Percentiles rank a stretch among this genome's conserved stretches.
Evolutionary conservation across 1,284 basidiomycete species (phyloP).

Genomic region (Melampsora americana): DNA sequence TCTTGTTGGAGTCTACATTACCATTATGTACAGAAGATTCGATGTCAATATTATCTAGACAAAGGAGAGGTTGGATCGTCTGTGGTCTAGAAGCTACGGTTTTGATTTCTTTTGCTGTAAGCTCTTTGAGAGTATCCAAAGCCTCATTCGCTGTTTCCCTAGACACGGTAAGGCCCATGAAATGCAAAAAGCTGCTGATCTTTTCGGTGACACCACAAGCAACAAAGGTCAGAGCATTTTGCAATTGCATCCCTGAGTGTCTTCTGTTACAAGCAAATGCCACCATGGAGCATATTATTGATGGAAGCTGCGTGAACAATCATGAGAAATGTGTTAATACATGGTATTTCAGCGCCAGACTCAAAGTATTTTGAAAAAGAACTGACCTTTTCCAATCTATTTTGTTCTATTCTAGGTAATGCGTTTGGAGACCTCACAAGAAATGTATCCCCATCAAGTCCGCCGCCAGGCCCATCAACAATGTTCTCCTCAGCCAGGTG

Average conservation of each 20-base stretch:
- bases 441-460: background rate
- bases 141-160: slow-evolving; percentile 1
- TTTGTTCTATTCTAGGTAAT: background rate
- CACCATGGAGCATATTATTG: background rate
- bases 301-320: background rate
- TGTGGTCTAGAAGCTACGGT: background rate
- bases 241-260: background rate
- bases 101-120: background rate
- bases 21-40: slow-evolving; percentile 3
- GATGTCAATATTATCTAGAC: slow-evolving; percentile 21
- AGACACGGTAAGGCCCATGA: slow-evolving; percentile 1
- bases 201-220: slow-evolving; percentile 19
- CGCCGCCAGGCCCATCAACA: background rate
- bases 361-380: background rate
- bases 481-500: background rate
- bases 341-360: background rate
- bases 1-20: background rate
- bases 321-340: background rate
- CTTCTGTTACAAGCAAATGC: background rate
- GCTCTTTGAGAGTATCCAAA: background rate
- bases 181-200: slow-evolving; percentile 8
- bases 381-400: background rate
- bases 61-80: background rate
- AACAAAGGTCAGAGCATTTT: background rate
- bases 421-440: background rate